Evolutionary conservation across 176 grass and related monocot genomes (phyloP), one percentile per base, ranked within the genome.

Genomic region (Aegilops longissima): DNA sequence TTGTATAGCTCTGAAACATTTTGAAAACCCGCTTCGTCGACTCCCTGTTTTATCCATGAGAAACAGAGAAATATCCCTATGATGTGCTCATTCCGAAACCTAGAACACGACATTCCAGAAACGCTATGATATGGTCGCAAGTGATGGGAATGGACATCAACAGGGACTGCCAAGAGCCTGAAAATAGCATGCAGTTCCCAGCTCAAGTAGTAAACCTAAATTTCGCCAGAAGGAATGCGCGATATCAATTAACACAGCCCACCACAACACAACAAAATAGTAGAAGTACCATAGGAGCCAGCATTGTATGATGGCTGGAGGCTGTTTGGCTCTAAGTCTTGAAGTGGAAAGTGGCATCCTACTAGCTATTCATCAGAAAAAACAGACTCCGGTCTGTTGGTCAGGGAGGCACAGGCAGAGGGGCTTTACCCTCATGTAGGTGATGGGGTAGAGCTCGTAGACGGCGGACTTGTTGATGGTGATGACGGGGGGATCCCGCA

Each of bases 381-480:
- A 66, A 5, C 25, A 81, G 40, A 14, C 9, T 49, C 18, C 8
- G 56, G 12, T 2, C 29, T 17, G 54, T 3, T 47, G 10, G 23
- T 24, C 23, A 4, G 5, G 59, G 27, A 45, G 65, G 81, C 30
- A 66, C 2, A 56, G 52, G 36, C 29, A 33, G 4, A 67, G 36
- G 64, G 24, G 70, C 4, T 80, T 73, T 92, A 98, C 96, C 84
- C 75, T 79, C 54, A 94, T 47, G 86, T 96, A 98, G 34, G 13
- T 86, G 77, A 99, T 30, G 20, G 10, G 80, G 59, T 91, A 94
- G 72, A 96, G 18, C 14, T 90, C 88, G 78, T 87, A 91, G 35
- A 47, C 80, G n/a, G 85, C 82, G 10, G 90, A 90, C 71, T 98
- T 96, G 63, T 70, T 90, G 83, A 99, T 78, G 73, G 85, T 96